phyloP scores from a whole-genome alignment of 176 grass and related monocot genomes.

The Leersia perrieri region DNA sequence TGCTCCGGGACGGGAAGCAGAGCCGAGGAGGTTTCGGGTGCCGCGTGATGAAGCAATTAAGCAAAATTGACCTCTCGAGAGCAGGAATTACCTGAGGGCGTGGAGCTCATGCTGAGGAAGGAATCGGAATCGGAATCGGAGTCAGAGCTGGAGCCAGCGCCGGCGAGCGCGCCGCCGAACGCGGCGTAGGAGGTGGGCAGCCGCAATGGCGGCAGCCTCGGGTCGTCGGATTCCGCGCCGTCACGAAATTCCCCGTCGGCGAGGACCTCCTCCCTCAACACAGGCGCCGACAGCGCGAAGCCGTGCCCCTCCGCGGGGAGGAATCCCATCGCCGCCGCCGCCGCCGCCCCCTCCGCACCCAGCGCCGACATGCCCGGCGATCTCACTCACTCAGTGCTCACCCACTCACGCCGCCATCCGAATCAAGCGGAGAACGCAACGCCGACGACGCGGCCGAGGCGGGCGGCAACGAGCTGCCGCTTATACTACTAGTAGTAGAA shows the following conservation, averaged over 20 bases:
- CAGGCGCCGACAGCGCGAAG: constrained; percentile 39
- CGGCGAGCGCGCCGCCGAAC: constrained; percentile 12
- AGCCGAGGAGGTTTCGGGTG: background rate
- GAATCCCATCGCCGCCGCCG: constrained; percentile 54
- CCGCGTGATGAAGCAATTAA: too few relatives aligned
- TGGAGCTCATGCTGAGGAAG: constrained; percentile 76
- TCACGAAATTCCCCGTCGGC: background rate
- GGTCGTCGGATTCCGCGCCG: background rate
- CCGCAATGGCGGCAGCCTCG: constrained; percentile 57
- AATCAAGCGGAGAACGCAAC: constrained; percentile 10
- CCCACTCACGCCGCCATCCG: constrained; percentile 8
- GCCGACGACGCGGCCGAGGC: background rate
- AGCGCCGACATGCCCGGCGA: constrained; percentile 42
- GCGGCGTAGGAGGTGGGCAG: constrained; percentile 20
- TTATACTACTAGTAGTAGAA: background rate
- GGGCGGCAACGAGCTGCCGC: background rate
- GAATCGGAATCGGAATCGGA: constrained; percentile 38
- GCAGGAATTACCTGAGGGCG: constrained; percentile 64
- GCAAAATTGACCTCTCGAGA: background rate
- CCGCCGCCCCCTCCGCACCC: constrained; percentile 35
- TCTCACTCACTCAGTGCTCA: background rate
- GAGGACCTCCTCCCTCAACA: constrained; percentile 53
- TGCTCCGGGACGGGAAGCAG: background rate
- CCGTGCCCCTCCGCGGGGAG: constrained; percentile 31
- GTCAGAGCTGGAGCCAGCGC: constrained; percentile 48